Evolutionary conservation across 2,329 filamentous ascomycete species (phyloP).

Genomic region (Curvularia sp.): DNA sequence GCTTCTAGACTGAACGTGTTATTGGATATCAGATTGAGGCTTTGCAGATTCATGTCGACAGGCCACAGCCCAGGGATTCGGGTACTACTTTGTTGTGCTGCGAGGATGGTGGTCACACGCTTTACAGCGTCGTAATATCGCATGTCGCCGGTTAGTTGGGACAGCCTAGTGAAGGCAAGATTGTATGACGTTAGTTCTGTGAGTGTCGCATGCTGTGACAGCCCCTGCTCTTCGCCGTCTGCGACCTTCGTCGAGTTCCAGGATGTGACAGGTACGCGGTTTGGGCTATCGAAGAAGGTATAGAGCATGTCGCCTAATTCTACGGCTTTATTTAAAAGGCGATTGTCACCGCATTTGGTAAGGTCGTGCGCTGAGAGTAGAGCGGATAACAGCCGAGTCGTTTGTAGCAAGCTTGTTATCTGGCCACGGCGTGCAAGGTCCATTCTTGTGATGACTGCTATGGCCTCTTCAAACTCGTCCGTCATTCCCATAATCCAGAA

Average conservation of each 20-base stretch:
- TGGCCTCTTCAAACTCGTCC: not conserved
- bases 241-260: conserved; percentile 23
- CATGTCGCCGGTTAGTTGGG: conserved; percentile 53
- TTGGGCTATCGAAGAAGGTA: conserved; percentile 69
- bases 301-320: conserved; percentile 69
- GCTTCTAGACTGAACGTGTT: conserved; percentile 11
- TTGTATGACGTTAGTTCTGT: conserved; percentile 53
- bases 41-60: conserved; percentile 29
- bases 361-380: conserved; percentile 6
- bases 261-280: conserved; percentile 63
- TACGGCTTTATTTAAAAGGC: conserved; percentile 64
- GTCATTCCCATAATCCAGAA: conserved; percentile 7
- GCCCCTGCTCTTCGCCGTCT: conserved; percentile 42
- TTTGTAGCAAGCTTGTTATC: not conserved
- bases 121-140: conserved; percentile 54
- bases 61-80: conserved; percentile 55
- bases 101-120: conserved; percentile 49
- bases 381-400: not conserved
- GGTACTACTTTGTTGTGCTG: conserved; percentile 50
- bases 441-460: not conserved
- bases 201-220: conserved; percentile 47
- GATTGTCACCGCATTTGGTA: conserved; percentile 26
- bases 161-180: conserved; percentile 54
- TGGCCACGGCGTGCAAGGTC: not conserved
- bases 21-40: conserved; percentile 41